These are phyloP conservation scores for Candida hispaniensis DNA, from an alignment of 805 yeast species.

Conservation along the genomic window DNA sequence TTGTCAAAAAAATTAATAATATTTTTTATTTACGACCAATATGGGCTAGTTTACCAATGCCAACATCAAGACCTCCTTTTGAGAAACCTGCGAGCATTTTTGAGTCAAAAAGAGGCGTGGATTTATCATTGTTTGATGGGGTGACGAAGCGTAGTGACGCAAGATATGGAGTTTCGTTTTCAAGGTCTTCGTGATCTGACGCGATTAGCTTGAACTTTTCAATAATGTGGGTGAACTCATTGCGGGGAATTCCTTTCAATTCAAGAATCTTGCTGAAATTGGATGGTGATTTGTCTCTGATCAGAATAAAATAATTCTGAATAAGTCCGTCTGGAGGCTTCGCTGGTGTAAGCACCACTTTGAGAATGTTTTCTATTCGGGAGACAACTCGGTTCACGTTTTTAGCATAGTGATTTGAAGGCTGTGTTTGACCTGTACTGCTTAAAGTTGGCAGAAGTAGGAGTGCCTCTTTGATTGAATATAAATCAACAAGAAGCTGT, in stretches of 20 bases:
- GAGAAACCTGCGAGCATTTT: slow-evolving; percentile 11
- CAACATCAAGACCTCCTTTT: slow-evolving; percentile 2
- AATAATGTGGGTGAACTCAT: slow-evolving; percentile 32
- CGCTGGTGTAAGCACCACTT: slow-evolving; percentile 51
- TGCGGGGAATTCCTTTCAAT: slow-evolving; percentile 44
- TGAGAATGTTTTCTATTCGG: slow-evolving; percentile 53
- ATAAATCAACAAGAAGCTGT: slow-evolving; percentile 67
- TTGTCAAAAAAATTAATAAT: too few species aligned
- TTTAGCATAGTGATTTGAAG: slow-evolving; percentile 15
- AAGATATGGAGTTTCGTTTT: slow-evolving; percentile 24
- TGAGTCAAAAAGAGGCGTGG: slow-evolving; percentile 10
- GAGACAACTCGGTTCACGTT: slow-evolving; percentile 30
- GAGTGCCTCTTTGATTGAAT: slow-evolving; percentile 48
- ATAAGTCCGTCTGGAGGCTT: slow-evolving; percentile 59
- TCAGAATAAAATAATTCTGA: slow-evolving; percentile 50
- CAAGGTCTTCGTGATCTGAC: slow-evolving; percentile 29
- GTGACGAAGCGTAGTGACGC: slow-evolving; percentile 5
- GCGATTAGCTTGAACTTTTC: slow-evolving; percentile 34
- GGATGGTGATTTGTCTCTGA: slow-evolving; percentile 50
- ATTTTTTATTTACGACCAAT: slow-evolving; percentile 4
- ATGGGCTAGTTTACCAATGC: slow-evolving; percentile 6
- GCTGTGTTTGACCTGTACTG: slow-evolving; percentile 16
- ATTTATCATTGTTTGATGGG: slow-evolving; percentile 10
- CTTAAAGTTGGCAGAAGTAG: slow-evolving; percentile 24
- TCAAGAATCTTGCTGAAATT: slow-evolving; percentile 58